Conservation (phyloP, 148 eudicot species). For the Euryodendron excelsum region DNA sequence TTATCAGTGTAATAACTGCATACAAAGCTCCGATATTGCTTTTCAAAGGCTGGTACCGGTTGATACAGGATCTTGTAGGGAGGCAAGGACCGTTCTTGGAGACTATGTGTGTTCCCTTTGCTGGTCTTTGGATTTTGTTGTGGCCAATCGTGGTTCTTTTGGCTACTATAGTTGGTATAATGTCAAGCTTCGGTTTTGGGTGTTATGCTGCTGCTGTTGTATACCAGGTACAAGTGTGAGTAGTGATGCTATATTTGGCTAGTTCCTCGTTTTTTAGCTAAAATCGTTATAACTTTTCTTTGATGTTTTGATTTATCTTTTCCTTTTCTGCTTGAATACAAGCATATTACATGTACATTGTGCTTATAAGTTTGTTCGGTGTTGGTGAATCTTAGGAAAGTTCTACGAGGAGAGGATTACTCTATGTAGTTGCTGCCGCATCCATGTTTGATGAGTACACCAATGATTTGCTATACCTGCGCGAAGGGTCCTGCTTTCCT, state of each 20-base stretch:
- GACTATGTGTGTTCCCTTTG: slow-evolving; percentile 33
- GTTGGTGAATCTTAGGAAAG: slow-evolving; percentile 18
- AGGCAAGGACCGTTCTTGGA: slow-evolving; percentile 37
- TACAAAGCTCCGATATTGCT: slow-evolving; percentile 31
- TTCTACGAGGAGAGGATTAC: slow-evolving; percentile 27
- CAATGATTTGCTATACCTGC: slow-evolving; percentile 32
- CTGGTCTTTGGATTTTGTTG: slow-evolving; percentile 30
- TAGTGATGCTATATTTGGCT: neutral
- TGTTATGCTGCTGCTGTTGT: slow-evolving; percentile 30
- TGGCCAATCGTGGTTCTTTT: slow-evolving; percentile 30
- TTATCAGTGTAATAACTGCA: slow-evolving; percentile 19
- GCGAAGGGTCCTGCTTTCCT: slow-evolving; percentile 36
- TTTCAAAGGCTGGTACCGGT: slow-evolving; percentile 32
- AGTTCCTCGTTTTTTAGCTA: neutral
- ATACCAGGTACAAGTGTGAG: slow-evolving; percentile 30
- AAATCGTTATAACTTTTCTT: neutral
- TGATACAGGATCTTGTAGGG: slow-evolving; percentile 34
- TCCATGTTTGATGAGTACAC: slow-evolving; percentile 31
- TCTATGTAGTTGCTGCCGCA: slow-evolving; percentile 23
- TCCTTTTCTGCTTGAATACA: neutral
- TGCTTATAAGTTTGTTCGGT: neutral
- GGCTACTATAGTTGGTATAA: slow-evolving; percentile 12
- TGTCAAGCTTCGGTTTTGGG: slow-evolving; percentile 25
- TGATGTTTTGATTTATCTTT: neutral
- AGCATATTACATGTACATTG: neutral